A percentile compares a stretch with the other conserved stretches of the same genome.
phyloP scores from a whole-genome alignment of 108 stramenopile species.

The Cyclostephanos tholiformis region DNA sequence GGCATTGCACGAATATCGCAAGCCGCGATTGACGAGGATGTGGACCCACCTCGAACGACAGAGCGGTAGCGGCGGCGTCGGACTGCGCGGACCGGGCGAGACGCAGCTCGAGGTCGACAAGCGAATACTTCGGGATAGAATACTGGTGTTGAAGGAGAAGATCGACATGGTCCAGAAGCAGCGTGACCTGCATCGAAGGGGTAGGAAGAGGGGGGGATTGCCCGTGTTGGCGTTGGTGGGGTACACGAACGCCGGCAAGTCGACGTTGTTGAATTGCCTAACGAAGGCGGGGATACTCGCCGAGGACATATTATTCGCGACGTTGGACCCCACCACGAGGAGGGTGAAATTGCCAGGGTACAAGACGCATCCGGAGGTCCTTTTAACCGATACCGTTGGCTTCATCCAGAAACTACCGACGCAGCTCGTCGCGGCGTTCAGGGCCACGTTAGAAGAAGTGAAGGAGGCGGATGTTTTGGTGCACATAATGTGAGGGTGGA shows the following conservation, averaged over 20 bases:
- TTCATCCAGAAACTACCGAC: conserved; percentile 98
- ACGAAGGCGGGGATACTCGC: conserved; percentile 95
- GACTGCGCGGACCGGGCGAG: conserved; percentile 93
- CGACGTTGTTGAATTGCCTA: conserved; percentile 87
- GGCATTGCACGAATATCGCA: conserved; percentile 92
- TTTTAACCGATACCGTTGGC: conserved; percentile 96
- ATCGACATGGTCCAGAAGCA: conserved; percentile 92
- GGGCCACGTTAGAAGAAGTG: conserved; percentile 96
- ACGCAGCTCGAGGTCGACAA: conserved; percentile 94
- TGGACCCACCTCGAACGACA: conserved; percentile 97
- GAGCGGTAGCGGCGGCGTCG: conserved; percentile 91
- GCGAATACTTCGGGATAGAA: conserved; percentile 90
- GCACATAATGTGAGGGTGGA: conserved; percentile 67
- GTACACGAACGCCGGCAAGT: conserved; percentile 97
- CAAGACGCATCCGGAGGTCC: conserved; percentile 92
- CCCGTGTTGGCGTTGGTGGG: conserved; percentile 91
- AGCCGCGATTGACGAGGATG: conserved; percentile 93
- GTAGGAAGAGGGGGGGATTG: conserved; percentile 73
- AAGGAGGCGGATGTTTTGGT: conserved; percentile 90
- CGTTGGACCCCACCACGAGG: conserved; percentile 96
- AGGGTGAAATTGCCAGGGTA: conserved; percentile 91
- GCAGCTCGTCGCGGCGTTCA: conserved; percentile 93
- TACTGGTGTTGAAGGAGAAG: conserved; percentile 87
- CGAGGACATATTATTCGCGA: conserved; percentile 95
- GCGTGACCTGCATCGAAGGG: conserved; percentile 80